These are phyloP conservation scores for Nemania serpens DNA, from an alignment of 2,329 filamentous ascomycete genomes.

Conservation along the genomic window DNA sequence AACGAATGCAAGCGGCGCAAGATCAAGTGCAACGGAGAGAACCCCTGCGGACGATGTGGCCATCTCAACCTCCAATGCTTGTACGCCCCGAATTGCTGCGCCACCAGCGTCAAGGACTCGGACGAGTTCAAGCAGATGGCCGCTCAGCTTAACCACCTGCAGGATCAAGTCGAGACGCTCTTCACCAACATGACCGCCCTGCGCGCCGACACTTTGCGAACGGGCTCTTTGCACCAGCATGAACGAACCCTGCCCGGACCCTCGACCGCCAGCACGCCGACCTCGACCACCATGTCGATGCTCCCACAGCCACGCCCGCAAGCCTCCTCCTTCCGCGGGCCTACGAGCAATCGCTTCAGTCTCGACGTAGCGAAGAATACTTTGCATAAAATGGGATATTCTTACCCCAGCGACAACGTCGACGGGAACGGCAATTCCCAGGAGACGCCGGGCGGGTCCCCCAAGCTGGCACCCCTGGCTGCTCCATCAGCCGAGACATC, in stretches of 20 bases:
- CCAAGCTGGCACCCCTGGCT: conserved; percentile 41
- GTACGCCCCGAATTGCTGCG: conserved; percentile 69
- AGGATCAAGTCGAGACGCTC: conserved; percentile 82
- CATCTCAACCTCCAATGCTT: conserved; percentile 69
- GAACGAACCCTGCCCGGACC: conserved; percentile 47
- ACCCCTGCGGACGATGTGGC: conserved; percentile 69
- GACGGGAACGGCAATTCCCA: conserved; percentile 60
- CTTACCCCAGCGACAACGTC: conserved; percentile 62
- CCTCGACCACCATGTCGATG: conserved; percentile 49
- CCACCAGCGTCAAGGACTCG: conserved; percentile 86
- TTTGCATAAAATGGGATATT: conserved; percentile 87
- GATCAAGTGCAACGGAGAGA: conserved; percentile 75
- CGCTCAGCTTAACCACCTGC: conserved; percentile 72
- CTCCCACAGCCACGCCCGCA: conserved; percentile 60
- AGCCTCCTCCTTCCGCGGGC: conserved; percentile 79
- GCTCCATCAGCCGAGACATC: conserved; percentile 42
- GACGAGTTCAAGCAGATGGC: conserved; percentile 88
- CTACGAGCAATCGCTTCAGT: conserved; percentile 83
- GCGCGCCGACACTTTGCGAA: conserved; percentile 57
- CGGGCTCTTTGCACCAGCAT: conserved; percentile 34
- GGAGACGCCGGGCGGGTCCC: conserved; percentile 42
- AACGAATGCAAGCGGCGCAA: conserved; percentile 78
- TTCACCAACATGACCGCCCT: conserved; percentile 73
- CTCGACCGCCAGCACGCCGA: conserved; percentile 48
- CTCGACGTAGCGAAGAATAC: conserved; percentile 87